Conservation (phyloP, 768 basidiomycete genomes). For the Leccinum variicolor region DNA sequence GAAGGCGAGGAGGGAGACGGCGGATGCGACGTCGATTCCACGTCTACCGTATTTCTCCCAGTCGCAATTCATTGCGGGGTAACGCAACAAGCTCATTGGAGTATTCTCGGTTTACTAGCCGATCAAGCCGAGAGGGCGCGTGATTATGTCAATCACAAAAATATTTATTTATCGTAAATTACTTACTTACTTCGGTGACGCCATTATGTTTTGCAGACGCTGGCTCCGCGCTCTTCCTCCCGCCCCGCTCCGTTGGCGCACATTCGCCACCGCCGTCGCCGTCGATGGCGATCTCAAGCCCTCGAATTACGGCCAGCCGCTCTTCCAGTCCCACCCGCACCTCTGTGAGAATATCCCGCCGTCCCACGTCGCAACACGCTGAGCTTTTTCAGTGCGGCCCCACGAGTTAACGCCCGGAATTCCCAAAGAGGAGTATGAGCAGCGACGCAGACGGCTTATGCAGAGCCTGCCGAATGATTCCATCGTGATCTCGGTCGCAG, state of each 20-base stretch:
- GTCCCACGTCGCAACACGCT: constrained; percentile 2
- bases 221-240: background rate
- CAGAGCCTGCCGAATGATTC: constrained; percentile 67
- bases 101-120: background rate
- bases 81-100: background rate
- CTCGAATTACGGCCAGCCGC: constrained; percentile 76
- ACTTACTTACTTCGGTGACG: background rate
- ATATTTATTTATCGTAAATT: background rate
- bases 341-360: constrained; percentile 45
- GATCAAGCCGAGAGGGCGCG: constrained; percentile 10
- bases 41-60: constrained; percentile 48
- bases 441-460: constrained; percentile 67
- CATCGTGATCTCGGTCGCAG: constrained; percentile 73
- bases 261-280: constrained; percentile 34
- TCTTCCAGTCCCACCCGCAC: constrained; percentile 77
- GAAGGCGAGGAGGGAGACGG: constrained; percentile 63
- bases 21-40: constrained; percentile 64
- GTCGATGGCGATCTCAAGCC: constrained; percentile 50
- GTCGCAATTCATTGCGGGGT: constrained; percentile 28
- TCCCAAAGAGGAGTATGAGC: constrained; percentile 70
- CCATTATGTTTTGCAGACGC: background rate
- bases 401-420: constrained; percentile 86
- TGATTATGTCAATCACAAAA: constrained; percentile 12
- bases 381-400: constrained; percentile 40
- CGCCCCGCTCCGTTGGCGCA: constrained; percentile 9